Base-by-base conservation (phyloP, 202 grass and related monocot genomes). In the Saccharum hybrid region DNA sequence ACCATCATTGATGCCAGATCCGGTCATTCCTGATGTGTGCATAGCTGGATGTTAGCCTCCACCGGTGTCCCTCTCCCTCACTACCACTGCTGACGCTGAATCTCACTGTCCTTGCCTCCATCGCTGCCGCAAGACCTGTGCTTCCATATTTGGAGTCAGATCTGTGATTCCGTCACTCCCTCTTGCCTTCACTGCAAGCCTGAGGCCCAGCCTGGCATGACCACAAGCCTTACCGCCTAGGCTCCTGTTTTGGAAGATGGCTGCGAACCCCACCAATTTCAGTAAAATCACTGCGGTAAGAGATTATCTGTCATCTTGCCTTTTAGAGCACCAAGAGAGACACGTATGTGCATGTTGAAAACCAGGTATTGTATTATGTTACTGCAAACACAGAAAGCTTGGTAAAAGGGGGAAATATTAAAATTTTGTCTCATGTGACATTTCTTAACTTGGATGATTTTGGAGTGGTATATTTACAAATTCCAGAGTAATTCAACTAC, bases 391-490 rank as follows among this genome's bases (percentile, higher is more conserved):
- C 10, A 34, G 26, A 66, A 78, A 78, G 9, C 9, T 1, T n/a
- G 22, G 19, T 8, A 6, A 30, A 78, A 48, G 49, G 26, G 14
- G 33, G n/a, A 61, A 23, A 19, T 78, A 31, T 11, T 78, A 33
- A 64, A 73, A 12, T 46, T n/a, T n/a, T 12, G 19, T 46, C 39
- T 46, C 39, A 23, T 30, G 3, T 46, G 23, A 28, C 14, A 46
- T 48, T 65, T 45, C 39, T 64, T 42, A 41, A 64, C 39, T 19
- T 46, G 30, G 59, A 76, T 76, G n/a, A 61, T 63, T 68, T 77
- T 43, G 23, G 37, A 42, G 8, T 77, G 12, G 7, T 41, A 77
- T 63, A 63, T 63, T 77, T 46, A 18, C 8, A 64, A 30, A 45
- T 28, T 46, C 56, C 30, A n/a, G 10, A 64, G 59, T 5, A 62